Evolutionary conservation across 163 green algal genomes (phyloP), one percentile per base, ranked within the genome.

Genomic region (Chlorella variabilis): DNA sequence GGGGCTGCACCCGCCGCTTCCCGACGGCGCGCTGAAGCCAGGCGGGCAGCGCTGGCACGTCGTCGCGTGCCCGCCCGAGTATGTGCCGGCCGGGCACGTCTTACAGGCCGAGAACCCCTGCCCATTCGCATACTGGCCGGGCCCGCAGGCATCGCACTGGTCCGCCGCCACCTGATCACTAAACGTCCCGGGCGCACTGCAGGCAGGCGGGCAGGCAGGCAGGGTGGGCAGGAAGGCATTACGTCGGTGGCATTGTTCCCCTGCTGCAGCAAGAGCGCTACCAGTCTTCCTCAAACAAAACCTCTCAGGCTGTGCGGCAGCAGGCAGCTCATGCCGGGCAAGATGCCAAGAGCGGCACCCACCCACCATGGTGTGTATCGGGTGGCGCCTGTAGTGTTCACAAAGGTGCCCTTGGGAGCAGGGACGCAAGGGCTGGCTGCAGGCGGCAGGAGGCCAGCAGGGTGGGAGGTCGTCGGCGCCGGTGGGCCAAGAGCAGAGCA

Each of bases 51-150:
- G 18, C 9, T 2, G 49, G 70, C 70, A 77, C 17, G 31, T 49
- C 2, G 31, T 7, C 9, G 70, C 45, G 8, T 23, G 31, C 31
- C 45, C 21, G 6, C 5, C 33, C 6, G 70, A 77, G 17, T 9
- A 42, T 20, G 70, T 77, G 70, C 48, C 70, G 3, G 31, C 31
- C 4, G 31, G 48, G 70, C 70, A 77, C 27, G 70, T 25, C 70
- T 49, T 58, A 31, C 70, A 77, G 17, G 51, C 29, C 33, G 1
- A 49, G 8, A 48, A 63, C 21, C 45, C 70, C 20, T 11, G 5
- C 17, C 2, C n/a, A 33, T 58, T 77, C 45, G 17, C 49, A 20
- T 65, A 77, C n/a, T 77, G 45, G 8, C 70, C 70, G 8, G 70
- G 18, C 4, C 48, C 48, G 48, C 70, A 77, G 8, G 31, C 29